A percentile compares a stretch with the other conserved stretches of the same genome.
phyloP scores from a whole-genome alignment of 768 basidiomycete species.

The Boletus patriciae region DNA sequence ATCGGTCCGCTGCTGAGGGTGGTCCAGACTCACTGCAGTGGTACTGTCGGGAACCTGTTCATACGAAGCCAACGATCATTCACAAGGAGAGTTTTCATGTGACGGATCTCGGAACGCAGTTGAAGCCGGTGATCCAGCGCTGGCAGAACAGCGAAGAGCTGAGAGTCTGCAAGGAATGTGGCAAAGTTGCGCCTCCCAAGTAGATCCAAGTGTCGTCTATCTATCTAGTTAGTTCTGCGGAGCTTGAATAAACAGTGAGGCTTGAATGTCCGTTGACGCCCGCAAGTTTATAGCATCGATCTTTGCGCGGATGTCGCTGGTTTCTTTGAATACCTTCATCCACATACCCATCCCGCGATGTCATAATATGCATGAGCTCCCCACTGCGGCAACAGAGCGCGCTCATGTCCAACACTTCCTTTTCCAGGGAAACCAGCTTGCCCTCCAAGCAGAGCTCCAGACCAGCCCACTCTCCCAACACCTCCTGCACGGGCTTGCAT shows the following conservation, averaged over 20 bases:
- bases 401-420: slow-evolving; percentile 30
- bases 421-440: slow-evolving; percentile 2
- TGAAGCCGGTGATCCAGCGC: slow-evolving; percentile 85
- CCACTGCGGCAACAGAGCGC: slow-evolving; percentile 40
- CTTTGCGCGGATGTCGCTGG: neutral
- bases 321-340: neutral
- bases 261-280: too few relatives aligned
- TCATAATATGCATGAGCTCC: slow-evolving; percentile 45
- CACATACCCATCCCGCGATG: slow-evolving; percentile 38
- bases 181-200: slow-evolving; percentile 44
- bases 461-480: slow-evolving; percentile 43
- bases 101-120: slow-evolving; percentile 87
- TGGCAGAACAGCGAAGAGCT: slow-evolving; percentile 72
- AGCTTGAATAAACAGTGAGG: slow-evolving; percentile 18
- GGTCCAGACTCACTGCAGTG: slow-evolving; percentile 83
- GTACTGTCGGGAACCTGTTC: slow-evolving; percentile 75
- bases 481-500: slow-evolving; percentile 53
- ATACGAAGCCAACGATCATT: slow-evolving; percentile 69
- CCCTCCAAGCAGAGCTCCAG: slow-evolving; percentile 17
- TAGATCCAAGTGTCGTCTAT: neutral
- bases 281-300: neutral
- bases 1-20: neutral
- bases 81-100: slow-evolving; percentile 81
- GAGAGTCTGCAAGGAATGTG: slow-evolving; percentile 73
- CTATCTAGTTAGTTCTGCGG: slow-evolving; percentile 4